Conservation (phyloP, 805 yeast species). For the Candida bentonensis region DNA sequence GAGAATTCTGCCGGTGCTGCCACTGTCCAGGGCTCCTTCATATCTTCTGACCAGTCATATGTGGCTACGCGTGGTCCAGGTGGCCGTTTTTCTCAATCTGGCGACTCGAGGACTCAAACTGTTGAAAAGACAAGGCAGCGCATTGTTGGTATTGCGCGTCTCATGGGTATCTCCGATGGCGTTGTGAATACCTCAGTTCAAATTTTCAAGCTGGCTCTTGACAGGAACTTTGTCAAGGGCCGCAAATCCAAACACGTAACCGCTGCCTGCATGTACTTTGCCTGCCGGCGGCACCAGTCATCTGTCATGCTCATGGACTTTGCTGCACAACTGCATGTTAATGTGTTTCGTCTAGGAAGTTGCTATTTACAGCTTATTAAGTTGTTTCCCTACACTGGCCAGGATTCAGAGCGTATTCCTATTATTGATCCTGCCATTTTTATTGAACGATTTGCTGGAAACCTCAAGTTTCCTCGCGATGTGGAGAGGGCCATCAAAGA, state of each 20-base stretch:
- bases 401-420: slow-evolving; percentile 67
- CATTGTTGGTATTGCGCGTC: slow-evolving; percentile 65
- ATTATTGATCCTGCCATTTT: slow-evolving; percentile 88
- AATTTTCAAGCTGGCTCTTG: slow-evolving; percentile 79
- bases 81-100: slow-evolving; percentile 20
- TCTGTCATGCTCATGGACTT: slow-evolving; percentile 95
- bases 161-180: slow-evolving; percentile 67
- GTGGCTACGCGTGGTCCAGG: slow-evolving; percentile 50
- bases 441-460: slow-evolving; percentile 86
- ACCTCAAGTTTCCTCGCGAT: slow-evolving; percentile 64
- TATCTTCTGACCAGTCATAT: slow-evolving; percentile 72
- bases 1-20: slow-evolving; percentile 92
- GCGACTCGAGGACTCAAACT: slow-evolving; percentile 81
- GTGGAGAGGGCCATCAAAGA: slow-evolving; percentile 49
- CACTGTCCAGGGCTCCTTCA: slow-evolving; percentile 86
- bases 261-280: slow-evolving; percentile 87
- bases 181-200: slow-evolving; percentile 76
- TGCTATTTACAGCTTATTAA: slow-evolving; percentile 91
- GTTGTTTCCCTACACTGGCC: slow-evolving; percentile 20
- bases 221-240: slow-evolving; percentile 92
- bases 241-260: slow-evolving; percentile 88
- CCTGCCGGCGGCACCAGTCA: slow-evolving; percentile 83
- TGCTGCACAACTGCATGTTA: slow-evolving; percentile 75
- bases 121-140: slow-evolving; percentile 69
- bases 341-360: slow-evolving; percentile 91